Evolutionary conservation across 306 rosid genomes (phyloP).

Genomic region (Lagenaria siceraria): DNA sequence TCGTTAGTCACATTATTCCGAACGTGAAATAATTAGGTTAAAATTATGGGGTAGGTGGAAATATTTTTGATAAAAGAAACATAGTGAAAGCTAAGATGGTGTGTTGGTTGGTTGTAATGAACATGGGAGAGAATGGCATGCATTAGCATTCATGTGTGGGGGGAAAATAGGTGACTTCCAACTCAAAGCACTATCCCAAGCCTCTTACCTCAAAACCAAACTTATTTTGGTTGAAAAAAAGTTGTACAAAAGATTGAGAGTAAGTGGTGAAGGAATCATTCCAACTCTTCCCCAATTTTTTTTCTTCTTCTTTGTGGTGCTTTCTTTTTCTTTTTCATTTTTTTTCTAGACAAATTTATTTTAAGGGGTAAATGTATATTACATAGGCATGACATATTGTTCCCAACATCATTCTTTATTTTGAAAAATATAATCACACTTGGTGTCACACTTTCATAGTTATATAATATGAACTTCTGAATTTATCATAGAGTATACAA

Average conservation of each 20-base stretch:
- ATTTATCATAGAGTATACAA: no score
- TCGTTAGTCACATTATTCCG: no score
- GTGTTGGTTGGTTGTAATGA: background rate
- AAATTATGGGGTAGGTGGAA: background rate
- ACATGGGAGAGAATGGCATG: background rate
- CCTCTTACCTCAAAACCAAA: background rate
- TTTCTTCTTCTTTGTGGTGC: no score
- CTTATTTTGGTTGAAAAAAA: background rate
- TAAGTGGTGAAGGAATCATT: slow-evolving; percentile 4
- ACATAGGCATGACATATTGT: background rate
- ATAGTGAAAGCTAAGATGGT: background rate
- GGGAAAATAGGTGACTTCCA: background rate
- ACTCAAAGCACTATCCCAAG: background rate
- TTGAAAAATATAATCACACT: no score
- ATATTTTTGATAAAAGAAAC: background rate
- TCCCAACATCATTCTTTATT: background rate
- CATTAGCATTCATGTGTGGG: background rate
- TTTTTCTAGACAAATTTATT: background rate
- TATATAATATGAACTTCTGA: no score
- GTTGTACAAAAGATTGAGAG: background rate
- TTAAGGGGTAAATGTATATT: background rate
- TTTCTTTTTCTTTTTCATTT: no score
- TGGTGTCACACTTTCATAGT: no score
- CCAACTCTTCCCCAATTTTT: no score
- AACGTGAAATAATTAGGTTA: no score